These are phyloP conservation scores for Pleomassaria siparia DNA, from an alignment of 2,329 filamentous ascomycete genomes.

Conservation along the genomic window DNA sequence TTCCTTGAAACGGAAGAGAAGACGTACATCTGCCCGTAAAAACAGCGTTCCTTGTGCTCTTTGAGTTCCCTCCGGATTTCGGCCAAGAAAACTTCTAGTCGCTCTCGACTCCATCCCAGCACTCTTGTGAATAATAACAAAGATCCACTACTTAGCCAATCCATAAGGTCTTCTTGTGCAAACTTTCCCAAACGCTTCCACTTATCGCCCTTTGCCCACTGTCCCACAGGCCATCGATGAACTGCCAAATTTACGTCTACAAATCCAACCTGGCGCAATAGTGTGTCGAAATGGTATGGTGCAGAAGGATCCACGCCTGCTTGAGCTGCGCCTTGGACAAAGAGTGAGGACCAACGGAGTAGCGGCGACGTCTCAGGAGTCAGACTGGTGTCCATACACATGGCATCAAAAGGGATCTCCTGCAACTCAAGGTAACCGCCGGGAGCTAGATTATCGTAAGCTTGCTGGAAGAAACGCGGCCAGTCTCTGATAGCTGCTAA, in stretches of 20 bases:
- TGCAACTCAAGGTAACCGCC: slow-evolving; percentile 56
- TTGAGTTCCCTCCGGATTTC: slow-evolving; percentile 29
- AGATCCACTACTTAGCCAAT: slow-evolving; percentile 27
- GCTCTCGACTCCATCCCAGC: slow-evolving; percentile 28
- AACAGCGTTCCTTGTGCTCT: slow-evolving; percentile 26
- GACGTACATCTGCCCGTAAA: slow-evolving; percentile 30
- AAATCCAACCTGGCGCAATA: slow-evolving; percentile 28
- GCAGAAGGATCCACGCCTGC: slow-evolving; percentile 44
- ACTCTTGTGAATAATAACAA: slow-evolving; percentile 32
- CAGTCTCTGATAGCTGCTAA: slow-evolving; percentile 58
- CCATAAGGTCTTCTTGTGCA: slow-evolving; percentile 29
- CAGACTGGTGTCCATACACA: slow-evolving; percentile 24
- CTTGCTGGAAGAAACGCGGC: slow-evolving; percentile 49
- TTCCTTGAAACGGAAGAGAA: not conserved
- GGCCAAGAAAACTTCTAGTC: slow-evolving; percentile 31
- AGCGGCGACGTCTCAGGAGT: slow-evolving; percentile 25
- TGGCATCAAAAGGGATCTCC: slow-evolving; percentile 39
- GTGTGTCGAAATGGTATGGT: slow-evolving; percentile 41
- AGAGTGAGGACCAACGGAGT: slow-evolving; percentile 28
- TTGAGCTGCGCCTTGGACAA: slow-evolving; percentile 25
- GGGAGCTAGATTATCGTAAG: slow-evolving; percentile 45
- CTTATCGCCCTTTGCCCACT: slow-evolving; percentile 34
- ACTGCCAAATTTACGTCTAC: slow-evolving; percentile 27
- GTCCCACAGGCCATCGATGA: slow-evolving; percentile 36
- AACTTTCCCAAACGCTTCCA: slow-evolving; percentile 31